Evolutionary conservation across 2,329 filamentous ascomycete species (phyloP).

Genomic region (Beauveria caledonica): DNA sequence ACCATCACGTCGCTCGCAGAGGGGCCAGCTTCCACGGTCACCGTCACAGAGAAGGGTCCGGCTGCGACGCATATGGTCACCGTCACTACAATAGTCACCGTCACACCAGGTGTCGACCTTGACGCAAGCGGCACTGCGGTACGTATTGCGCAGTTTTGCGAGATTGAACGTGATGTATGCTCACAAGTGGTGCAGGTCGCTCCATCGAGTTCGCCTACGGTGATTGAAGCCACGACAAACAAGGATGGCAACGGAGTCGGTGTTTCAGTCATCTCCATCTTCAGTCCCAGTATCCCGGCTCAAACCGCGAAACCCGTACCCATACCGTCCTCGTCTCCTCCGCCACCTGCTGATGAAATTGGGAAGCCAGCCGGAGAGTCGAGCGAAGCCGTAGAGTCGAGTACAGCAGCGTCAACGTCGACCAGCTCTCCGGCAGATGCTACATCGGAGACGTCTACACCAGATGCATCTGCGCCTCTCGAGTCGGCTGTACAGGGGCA

Average conservation of each 20-base stretch:
- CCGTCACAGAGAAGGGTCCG: background rate
- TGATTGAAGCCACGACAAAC: slow-evolving; percentile 12
- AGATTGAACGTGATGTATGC: too few relatives aligned
- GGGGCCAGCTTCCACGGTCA: background rate
- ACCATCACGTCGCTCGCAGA: background rate
- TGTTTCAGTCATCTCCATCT: slow-evolving; percentile 17
- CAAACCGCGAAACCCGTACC: background rate
- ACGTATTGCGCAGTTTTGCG: too few relatives aligned
- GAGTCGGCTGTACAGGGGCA: background rate
- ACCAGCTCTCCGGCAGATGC: slow-evolving; percentile 8
- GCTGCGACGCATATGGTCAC: background rate
- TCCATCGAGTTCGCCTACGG: background rate
- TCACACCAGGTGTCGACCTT: background rate
- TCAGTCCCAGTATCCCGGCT: background rate
- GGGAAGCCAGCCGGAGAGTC: background rate
- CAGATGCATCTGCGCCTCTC: background rate
- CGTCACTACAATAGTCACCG: background rate
- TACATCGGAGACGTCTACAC: too few relatives aligned
- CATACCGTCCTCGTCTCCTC: background rate
- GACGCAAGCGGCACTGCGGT: too few relatives aligned
- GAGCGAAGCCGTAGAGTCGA: background rate
- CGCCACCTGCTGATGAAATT: slow-evolving; percentile 8
- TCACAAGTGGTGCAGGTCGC: background rate
- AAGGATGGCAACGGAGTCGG: slow-evolving; percentile 20
- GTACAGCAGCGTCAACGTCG: background rate